These are phyloP conservation scores for Eutrema salsugineum DNA, from an alignment of 441 rosid genomes.

Conservation along the genomic window DNA sequence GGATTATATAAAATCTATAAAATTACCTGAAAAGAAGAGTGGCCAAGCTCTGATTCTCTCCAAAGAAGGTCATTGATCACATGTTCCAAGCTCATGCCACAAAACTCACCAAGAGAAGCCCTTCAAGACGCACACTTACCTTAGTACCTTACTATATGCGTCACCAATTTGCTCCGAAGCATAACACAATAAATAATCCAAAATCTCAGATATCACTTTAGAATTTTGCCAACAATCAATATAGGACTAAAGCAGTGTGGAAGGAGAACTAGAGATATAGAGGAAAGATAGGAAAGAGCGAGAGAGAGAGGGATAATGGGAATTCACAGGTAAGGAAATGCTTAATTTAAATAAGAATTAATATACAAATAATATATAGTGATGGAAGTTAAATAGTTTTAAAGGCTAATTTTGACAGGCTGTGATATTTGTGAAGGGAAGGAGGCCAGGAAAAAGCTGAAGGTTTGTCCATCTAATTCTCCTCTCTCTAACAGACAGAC, in stretches of 20 bases:
- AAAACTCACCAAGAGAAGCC: slow-evolving; percentile 18
- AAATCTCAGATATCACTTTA: slow-evolving; percentile 16
- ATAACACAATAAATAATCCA: background rate
- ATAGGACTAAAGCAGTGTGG: slow-evolving; percentile 10
- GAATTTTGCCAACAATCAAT: slow-evolving; percentile 8
- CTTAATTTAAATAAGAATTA: slow-evolving; percentile 13
- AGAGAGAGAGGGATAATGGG: slow-evolving; percentile 11
- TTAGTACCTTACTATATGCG: background rate
- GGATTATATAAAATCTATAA: background rate
- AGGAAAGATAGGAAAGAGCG: background rate
- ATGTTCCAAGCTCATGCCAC: slow-evolving; percentile 28
- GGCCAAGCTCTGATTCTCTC: slow-evolving; percentile 22
- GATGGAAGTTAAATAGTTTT: slow-evolving; percentile 14
- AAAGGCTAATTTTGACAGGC: slow-evolving; percentile 29
- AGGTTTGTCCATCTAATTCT: slow-evolving; percentile 21
- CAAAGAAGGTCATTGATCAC: slow-evolving; percentile 35
- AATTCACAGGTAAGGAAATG: slow-evolving; percentile 23
- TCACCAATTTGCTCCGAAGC: slow-evolving; percentile 7
- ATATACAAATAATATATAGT: slow-evolving; percentile 11
- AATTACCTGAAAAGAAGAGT: slow-evolving; percentile 30
- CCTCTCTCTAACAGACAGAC: slow-evolving; percentile 14
- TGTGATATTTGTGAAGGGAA: slow-evolving; percentile 33
- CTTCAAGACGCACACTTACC: slow-evolving; percentile 10
- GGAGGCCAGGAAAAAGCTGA: slow-evolving; percentile 25
- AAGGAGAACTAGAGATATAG: slow-evolving; percentile 11